A percentile compares a stretch with the other conserved stretches of the same genome.
phyloP scores from a whole-genome alignment of 305 asterid genomes.

The Salvia sclarea region DNA sequence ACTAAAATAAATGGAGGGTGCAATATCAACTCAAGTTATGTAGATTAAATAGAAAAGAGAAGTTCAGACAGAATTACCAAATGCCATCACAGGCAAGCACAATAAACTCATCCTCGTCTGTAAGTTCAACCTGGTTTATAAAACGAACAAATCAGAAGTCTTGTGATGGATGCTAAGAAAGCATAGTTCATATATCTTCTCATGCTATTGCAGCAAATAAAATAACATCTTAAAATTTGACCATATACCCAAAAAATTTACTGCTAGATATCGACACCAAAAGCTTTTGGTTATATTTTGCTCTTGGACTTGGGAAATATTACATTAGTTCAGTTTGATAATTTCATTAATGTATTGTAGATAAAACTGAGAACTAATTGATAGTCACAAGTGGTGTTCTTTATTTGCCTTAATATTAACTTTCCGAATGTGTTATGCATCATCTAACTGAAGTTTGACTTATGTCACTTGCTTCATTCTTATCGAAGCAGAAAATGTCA shows the following conservation, averaged over 20 bases:
- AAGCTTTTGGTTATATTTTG: background rate
- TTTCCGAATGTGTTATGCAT: too few species aligned
- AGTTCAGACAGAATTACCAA: conserved; percentile 68
- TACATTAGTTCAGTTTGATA: background rate
- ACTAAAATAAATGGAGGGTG: too few species aligned
- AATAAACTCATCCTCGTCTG: conserved; percentile 85
- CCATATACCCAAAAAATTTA: background rate
- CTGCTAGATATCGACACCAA: background rate
- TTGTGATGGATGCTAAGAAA: conserved; percentile 10
- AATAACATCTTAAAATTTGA: background rate
- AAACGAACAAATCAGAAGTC: conserved; percentile 25
- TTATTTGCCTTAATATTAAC: background rate
- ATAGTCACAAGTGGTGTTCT: background rate
- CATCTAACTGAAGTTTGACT: background rate
- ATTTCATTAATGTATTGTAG: background rate
- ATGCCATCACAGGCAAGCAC: conserved; percentile 99
- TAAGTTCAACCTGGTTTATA: conserved; percentile 78
- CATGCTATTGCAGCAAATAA: background rate
- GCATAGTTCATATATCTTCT: background rate
- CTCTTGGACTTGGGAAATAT: background rate
- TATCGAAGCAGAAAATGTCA: background rate
- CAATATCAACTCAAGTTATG: too few species aligned
- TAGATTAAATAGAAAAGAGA: conserved; percentile 7
- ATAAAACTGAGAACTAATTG: background rate
- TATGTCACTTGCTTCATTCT: background rate